phyloP scores from a whole-genome alignment of 108 stramenopile species.

The Aurantiochytrium sp. region DNA sequence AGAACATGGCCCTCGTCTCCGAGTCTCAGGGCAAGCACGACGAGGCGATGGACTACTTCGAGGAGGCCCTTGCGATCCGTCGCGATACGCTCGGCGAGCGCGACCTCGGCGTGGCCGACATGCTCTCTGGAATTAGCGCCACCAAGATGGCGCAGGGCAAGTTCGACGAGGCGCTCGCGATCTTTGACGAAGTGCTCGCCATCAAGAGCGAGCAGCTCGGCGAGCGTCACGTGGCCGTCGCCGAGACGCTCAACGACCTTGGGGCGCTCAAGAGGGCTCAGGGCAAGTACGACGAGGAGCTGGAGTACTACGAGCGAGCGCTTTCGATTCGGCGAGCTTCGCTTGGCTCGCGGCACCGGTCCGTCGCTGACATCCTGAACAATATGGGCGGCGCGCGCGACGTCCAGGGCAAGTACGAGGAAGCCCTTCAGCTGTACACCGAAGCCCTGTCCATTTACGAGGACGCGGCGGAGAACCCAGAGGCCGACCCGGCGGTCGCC shows the following conservation, averaged over 20 bases:
- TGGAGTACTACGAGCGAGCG: not conserved
- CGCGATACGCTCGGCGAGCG: not conserved
- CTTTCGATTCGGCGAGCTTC: not conserved
- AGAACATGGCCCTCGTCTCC: conserved; percentile 5
- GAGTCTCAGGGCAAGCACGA: not conserved
- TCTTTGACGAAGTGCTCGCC: not conserved
- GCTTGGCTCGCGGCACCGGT: not conserved
- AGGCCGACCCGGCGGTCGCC: not conserved
- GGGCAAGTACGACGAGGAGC: not conserved
- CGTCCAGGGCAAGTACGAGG: not conserved
- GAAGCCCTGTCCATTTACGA: not conserved
- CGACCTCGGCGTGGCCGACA: not conserved
- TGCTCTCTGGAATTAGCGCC: not conserved
- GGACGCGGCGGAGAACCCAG: not conserved
- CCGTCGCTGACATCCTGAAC: not conserved
- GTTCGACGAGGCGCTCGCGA: not conserved
- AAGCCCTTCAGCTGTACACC: not conserved
- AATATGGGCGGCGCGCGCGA: not conserved
- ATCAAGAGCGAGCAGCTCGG: not conserved
- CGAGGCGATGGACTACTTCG: not conserved
- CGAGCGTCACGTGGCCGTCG: not conserved
- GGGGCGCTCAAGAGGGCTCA: not conserved
- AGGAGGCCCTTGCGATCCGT: not conserved
- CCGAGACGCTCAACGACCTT: not conserved
- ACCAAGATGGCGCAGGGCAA: not conserved